These are phyloP conservation scores for Lactarius deliciosus DNA, from an alignment of 768 basidiomycete genomes.

Conservation along the genomic window DNA sequence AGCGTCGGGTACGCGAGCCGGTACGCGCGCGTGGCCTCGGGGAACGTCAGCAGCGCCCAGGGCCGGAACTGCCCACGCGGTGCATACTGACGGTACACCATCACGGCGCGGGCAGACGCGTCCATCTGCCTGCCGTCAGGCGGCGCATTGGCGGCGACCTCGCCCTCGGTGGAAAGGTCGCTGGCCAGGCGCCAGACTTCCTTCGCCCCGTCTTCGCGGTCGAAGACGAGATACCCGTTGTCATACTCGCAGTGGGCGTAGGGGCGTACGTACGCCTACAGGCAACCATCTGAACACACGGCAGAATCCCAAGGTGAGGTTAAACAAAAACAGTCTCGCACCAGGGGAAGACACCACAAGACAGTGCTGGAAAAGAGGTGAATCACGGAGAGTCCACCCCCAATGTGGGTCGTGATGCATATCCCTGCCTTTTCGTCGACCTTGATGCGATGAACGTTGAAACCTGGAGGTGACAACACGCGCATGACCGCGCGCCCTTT, in stretches of 20 bases:
- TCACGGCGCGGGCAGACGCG: conserved; percentile 32
- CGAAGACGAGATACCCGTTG: conserved; percentile 69
- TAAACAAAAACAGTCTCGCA: conserved; percentile 34
- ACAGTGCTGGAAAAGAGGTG: conserved; percentile 49
- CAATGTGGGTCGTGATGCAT: conserved; percentile 54
- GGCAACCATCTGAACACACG: not conserved
- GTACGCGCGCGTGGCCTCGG: conserved; percentile 49
- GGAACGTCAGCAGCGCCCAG: conserved; percentile 55
- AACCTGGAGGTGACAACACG: conserved; percentile 37
- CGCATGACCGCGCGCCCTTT: conserved; percentile 43
- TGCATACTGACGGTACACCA: conserved; percentile 17
- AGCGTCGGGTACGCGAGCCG: conserved; percentile 68
- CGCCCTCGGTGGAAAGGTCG: conserved; percentile 29
- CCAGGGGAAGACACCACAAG: conserved; percentile 65
- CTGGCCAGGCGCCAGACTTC: conserved; percentile 67
- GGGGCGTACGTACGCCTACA: conserved; percentile 49
- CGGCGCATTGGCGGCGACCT: conserved; percentile 1
- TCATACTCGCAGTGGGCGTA: conserved; percentile 75
- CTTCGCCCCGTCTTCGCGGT: conserved; percentile 47
- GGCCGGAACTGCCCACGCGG: conserved; percentile 57
- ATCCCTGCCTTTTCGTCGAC: conserved; percentile 62
- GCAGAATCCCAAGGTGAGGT: not conserved
- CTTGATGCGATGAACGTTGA: conserved; percentile 68
- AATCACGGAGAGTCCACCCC: conserved; percentile 59
- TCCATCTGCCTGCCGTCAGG: conserved; percentile 34